phyloP scores from a whole-genome alignment of 257 asterid genomes.

The Nicotiana noctiflora region DNA sequence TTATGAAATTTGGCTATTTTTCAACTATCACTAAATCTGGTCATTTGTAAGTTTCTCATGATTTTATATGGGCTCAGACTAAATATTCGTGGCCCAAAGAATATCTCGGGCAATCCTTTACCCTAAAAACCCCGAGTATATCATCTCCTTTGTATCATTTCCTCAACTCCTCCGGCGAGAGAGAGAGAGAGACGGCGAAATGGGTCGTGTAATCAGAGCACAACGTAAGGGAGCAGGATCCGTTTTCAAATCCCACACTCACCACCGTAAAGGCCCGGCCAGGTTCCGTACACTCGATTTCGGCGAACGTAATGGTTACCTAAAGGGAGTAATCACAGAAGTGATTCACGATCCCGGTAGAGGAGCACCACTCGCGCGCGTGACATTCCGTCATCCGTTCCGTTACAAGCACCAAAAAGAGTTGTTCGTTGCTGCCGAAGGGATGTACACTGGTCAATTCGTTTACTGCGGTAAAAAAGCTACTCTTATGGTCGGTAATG shows the following conservation, averaged over 20 bases:
- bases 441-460: constrained; percentile 17
- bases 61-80: too few species aligned
- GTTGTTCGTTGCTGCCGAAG: constrained; percentile 17
- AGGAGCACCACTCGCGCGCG: constrained; percentile 25
- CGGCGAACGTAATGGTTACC: constrained; percentile 27
- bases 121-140: background rate
- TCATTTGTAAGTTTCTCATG: too few species aligned
- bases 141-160: background rate
- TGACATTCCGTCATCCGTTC: constrained; percentile 26
- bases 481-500: constrained; percentile 24
- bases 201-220: constrained; percentile 31
- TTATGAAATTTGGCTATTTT: too few species aligned
- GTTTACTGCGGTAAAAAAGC: constrained; percentile 31
- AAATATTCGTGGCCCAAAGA: too few species aligned
- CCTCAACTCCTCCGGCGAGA: background rate
- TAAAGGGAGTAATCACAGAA: constrained; percentile 23
- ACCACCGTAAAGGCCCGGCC: constrained; percentile 30
- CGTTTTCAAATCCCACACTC: constrained; percentile 26
- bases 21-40: too few species aligned
- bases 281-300: constrained; percentile 25
- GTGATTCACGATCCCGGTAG: constrained; percentile 30
- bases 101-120: too few species aligned
- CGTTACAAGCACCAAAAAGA: constrained; percentile 23
- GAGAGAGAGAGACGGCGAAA: background rate
- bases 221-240: constrained; percentile 33